Evolutionary conservation across 2,329 filamentous ascomycete species (phyloP).

Genomic region (Fonsecaea pedrosoi): DNA sequence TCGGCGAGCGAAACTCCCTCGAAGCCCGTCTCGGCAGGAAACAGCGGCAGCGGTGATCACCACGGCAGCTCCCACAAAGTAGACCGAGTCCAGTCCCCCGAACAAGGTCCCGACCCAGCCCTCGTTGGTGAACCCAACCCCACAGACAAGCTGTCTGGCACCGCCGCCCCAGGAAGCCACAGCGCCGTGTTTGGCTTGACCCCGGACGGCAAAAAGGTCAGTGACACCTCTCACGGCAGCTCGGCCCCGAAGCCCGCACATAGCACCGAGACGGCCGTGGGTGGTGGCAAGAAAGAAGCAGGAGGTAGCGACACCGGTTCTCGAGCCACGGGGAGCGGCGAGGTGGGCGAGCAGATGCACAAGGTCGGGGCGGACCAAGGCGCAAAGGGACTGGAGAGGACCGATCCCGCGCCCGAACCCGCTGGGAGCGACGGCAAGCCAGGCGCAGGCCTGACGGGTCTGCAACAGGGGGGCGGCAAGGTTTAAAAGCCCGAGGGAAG

Average conservation of each 20-base stretch:
- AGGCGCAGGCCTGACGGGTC: constrained; percentile 23
- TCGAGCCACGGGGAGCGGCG: constrained; percentile 3
- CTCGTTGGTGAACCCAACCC: constrained; percentile 28
- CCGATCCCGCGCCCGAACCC: constrained; percentile 22
- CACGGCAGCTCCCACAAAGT: background rate
- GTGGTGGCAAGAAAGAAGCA: constrained; percentile 15
- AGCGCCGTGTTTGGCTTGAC: constrained; percentile 40
- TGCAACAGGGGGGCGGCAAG: constrained; percentile 19
- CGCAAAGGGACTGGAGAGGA: constrained; percentile 29
- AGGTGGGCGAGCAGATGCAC: constrained; percentile 31
- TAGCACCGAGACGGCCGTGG: constrained; percentile 11
- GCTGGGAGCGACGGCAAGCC: constrained; percentile 18
- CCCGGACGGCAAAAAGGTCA: constrained; percentile 30
- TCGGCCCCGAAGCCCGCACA: constrained; percentile 17
- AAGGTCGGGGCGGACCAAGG: constrained; percentile 16
- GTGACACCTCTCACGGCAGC: constrained; percentile 17
- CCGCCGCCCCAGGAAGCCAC: constrained; percentile 36
- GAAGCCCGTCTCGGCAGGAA: constrained; percentile 18
- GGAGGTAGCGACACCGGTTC: constrained; percentile 10
- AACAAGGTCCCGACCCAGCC: constrained; percentile 34
- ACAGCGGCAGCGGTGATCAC: constrained; percentile 16
- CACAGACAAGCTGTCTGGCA: constrained; percentile 34
- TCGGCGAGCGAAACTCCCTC: background rate
- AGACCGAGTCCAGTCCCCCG: constrained; percentile 16
- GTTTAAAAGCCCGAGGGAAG: background rate